Conservation (phyloP, 1,284 basidiomycete species). For the Fistulinella cinereoalba region DNA sequence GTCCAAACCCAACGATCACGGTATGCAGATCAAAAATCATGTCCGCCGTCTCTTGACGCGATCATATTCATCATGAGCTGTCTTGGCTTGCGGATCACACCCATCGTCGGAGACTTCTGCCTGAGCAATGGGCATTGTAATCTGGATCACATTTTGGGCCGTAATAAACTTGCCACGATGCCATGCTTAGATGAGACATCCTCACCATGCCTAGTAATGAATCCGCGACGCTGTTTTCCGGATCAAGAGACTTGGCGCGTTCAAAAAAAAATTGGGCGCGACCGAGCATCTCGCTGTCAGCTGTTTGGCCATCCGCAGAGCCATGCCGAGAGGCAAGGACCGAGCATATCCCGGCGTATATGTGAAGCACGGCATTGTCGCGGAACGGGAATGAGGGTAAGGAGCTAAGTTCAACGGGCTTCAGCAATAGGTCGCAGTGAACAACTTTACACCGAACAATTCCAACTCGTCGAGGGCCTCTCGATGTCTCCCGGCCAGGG, state of each 20-base stretch:
- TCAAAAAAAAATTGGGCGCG: slow-evolving; percentile 65
- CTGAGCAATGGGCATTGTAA: slow-evolving; percentile 8
- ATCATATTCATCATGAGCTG: slow-evolving; percentile 18
- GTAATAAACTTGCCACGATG: slow-evolving; percentile 6
- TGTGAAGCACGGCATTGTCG: slow-evolving; percentile 74
- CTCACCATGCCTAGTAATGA: slow-evolving; percentile 50
- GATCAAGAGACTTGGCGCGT: slow-evolving; percentile 57
- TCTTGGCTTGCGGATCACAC: slow-evolving; percentile 8
- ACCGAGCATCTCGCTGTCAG: slow-evolving; percentile 40
- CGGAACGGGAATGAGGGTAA: slow-evolving; percentile 83
- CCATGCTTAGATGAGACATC: slow-evolving; percentile 3
- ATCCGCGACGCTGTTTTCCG: slow-evolving; percentile 52
- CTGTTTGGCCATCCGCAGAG: slow-evolving; percentile 3
- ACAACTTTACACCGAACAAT: slow-evolving; percentile 49
- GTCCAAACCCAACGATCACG: not conserved
- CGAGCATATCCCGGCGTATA: slow-evolving; percentile 76
- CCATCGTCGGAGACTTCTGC: slow-evolving; percentile 48
- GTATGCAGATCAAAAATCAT: slow-evolving; percentile 6
- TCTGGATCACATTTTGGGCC: slow-evolving; percentile 22
- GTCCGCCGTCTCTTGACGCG: slow-evolving; percentile 19
- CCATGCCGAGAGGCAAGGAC: slow-evolving; percentile 54
- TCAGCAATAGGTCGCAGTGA: slow-evolving; percentile 5
- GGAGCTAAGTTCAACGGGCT: slow-evolving; percentile 50
- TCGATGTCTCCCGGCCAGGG: slow-evolving; percentile 53
- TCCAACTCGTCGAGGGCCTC: slow-evolving; percentile 83